Evolutionary conservation across 352 stramenopile genomes (phyloP), one percentile per base, ranked within the genome.

Genomic region (Aphanomyces astaci): DNA sequence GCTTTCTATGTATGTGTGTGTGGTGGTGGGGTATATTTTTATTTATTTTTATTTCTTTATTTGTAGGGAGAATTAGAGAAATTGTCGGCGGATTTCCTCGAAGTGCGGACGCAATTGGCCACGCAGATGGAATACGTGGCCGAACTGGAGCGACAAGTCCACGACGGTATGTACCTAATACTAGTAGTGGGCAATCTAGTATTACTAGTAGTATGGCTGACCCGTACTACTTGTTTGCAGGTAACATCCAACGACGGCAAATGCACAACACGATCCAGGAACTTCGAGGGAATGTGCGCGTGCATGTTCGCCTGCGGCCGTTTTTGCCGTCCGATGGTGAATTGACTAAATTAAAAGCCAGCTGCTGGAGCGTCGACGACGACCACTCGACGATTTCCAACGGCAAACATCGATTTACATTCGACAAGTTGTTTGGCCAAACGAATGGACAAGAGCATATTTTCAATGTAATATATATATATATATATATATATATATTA

Each of bases 261-360:
- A 86, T 99, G 72, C 97, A 99, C 82, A 99, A 99, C 80, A 91
- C 89, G n/a, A 98, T 99, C 51, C 96, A 99, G 79, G 97, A 99
- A 71, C 80, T 99, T 27, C 88, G 97, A 25, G 98, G 97, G 45
- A 99, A 99, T 71, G 97, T 99, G 72, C 91, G 98, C 36, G 97
- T 99, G 2, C 98, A 98, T 73, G 95, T 97, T 11, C 82, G 96
- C 1, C 74, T 99, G 72, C 86, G 96, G 56, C 96, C 95, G 11
- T 93, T 98, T 66, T 63, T 98, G 57, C 81, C 82, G 19, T 92
- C 87, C 24, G 92, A 98, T 60, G 81, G 85, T 28, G 67, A 72
- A 15, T 80, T 92, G 76, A 76, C 45, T 1, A 68, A 68, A 27
- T 22, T 68, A 17, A 68, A 68, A 48, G n/a, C 62, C 32, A 68